A percentile compares a stretch with the other conserved stretches of the same genome.
Conservation (phyloP, 257 asterid species). For the Nicotiana tomentosiformis region DNA sequence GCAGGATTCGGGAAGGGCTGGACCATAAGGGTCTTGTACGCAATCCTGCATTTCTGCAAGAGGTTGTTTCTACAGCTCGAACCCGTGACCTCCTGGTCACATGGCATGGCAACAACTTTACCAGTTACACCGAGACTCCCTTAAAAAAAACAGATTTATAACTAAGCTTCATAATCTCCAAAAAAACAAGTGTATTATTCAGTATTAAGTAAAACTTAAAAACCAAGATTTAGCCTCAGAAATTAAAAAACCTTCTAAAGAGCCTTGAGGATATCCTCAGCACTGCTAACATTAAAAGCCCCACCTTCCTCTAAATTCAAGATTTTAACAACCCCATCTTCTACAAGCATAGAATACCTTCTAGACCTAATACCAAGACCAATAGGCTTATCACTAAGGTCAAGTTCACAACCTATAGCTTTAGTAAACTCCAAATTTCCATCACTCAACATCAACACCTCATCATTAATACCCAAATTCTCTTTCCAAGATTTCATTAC, state of each 20-base stretch:
- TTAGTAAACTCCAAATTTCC: conserved; percentile 74
- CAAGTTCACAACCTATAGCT: conserved; percentile 85
- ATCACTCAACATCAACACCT: conserved; percentile 77
- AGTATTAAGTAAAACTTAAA: neutral
- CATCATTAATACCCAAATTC: conserved; percentile 55
- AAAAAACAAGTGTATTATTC: neutral
- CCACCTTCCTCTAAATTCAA: conserved; percentile 95
- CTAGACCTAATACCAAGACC: conserved; percentile 93
- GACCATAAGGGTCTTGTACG: too few species aligned
- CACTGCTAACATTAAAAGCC: conserved; percentile 89
- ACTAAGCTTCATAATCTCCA: too few species aligned
- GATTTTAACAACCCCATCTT: conserved; percentile 76
- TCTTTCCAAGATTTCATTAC: conserved; percentile 96
- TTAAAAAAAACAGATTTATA: too few species aligned
- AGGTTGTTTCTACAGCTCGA: too few species aligned
- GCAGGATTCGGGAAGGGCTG: too few species aligned
- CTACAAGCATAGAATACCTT: conserved; percentile 77
- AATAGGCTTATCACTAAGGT: conserved; percentile 82
- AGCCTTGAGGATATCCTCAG: conserved; percentile 80
- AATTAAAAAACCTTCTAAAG: conserved; percentile 6
- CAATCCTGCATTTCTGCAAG: too few species aligned
- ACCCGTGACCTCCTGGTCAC: too few species aligned
- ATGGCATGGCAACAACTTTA: too few species aligned
- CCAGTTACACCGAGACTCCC: too few species aligned
- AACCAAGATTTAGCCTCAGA: neutral